Base-by-base conservation (phyloP, 2,329 filamentous ascomycete species). In the Fusarium lateritium region DNA sequence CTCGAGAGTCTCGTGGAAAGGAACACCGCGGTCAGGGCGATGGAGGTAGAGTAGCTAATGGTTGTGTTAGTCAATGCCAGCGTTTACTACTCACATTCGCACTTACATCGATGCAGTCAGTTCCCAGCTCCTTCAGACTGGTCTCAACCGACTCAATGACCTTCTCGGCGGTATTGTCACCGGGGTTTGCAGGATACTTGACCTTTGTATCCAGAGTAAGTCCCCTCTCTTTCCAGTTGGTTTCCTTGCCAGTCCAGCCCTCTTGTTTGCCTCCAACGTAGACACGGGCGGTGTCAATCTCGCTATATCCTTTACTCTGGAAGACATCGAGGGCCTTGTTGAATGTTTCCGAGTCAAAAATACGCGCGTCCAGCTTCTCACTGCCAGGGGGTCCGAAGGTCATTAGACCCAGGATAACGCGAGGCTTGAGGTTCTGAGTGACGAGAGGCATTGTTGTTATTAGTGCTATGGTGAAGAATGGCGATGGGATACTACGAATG, bases 331-430 rank as follows among this genome's bases (percentile, higher is more conserved):
- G 88, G 43, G 87, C 86, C 72, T 87, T 87, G 72, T 90, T 92
- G 82, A 91, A 94, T 43, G 92, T 90, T 60, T 88, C 78, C 3
- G 85, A 33, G 56, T 84, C 82, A 11, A 92, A 94, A 75, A 97
- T 89, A 45, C 93, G 89, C 44, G 91, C 92, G 36, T 92, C 93
- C 14, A 76, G 72, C 14, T 76, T 71, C 61, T 85, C 84, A 59
- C 88, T 86, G 4, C 66, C 66, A n/a, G 66, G 66, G n/a, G 92
- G 89, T 31, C 91, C 92, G 82, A 94, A 94, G 76, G 91, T 94
- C 94, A 97, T 96, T 56, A 94, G 85, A 69, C 94, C 93, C 39
- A 97, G 89, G 83, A 97, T 93, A 74, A 94, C 84, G 67, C 92
- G 88, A 68, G 90, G 86, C 71, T 89, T 91, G 56, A 77, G 75